Base-by-base conservation (phyloP, 169 alveolate genomes). In the Eimeria mitis region DNA sequence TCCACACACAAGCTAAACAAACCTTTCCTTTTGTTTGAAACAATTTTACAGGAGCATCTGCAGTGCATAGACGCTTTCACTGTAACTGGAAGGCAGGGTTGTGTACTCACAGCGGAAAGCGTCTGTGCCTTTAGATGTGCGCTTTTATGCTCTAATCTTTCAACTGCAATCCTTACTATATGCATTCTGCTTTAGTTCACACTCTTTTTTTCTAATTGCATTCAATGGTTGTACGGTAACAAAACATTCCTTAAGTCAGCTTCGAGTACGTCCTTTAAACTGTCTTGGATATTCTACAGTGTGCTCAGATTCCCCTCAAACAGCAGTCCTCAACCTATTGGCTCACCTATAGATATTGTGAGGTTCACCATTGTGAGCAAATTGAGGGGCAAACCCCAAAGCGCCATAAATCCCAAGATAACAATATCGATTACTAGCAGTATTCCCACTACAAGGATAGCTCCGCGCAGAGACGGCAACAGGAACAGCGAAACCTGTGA, bases 341-440 rank as follows among this genome's bases (percentile, higher is more conserved):
- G 49, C 98, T 73, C 89, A 97, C 98, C 99, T 28, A 97, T 97
- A 25, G 98, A 97, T 89, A 98, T 97, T 70, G 97, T 97, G 81
- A 98, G 96, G 91, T 97, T 97, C 91, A 98, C 98, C 98, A 97
- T 97, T n/a, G 99, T 97, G 78, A 98, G 97, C 96, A 98, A 97
- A 81, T 98, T 98, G n/a, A 98, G 97, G 9, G 97, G 97, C 52
- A 98, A 95, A 54, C 97, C 98, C 97, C 98, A 97, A 16, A 95
- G 95, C 40, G 97, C 96, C 98, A 98, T 98, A 94, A 97, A 97
- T 37, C 98, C 98, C 89, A 98, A 96, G 21, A 98, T 96, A 40
- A 97, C 96, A 59, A 97, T 96, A 70, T 98, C 98, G 83, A 98
- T 97, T 71, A 97, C 95, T 59, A 97, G 94, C 56, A 98, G 96